phyloP scores from a whole-genome alignment of 257 asterid species.

The Euphrasia confusa region DNA sequence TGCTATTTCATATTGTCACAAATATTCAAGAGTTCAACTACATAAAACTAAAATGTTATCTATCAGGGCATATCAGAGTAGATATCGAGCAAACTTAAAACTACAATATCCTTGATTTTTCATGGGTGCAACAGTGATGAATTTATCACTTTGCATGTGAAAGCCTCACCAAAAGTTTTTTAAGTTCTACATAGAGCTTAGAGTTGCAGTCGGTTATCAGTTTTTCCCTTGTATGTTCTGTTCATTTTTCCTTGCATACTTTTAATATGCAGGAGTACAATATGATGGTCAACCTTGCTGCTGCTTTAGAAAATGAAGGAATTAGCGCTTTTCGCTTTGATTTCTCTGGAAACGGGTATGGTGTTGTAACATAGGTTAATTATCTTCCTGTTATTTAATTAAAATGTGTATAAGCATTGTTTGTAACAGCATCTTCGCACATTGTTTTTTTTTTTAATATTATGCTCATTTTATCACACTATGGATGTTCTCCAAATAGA shows the following conservation, averaged over 20 bases:
- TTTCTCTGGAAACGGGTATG: slow-evolving; percentile 91
- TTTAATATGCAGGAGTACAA: slow-evolving; percentile 32
- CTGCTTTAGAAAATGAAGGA: slow-evolving; percentile 67
- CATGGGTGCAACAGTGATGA: not conserved
- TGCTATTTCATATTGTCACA: not conserved
- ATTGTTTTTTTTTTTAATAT: not conserved
- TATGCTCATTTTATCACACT: not conserved
- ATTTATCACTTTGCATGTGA: not conserved
- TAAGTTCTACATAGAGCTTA: not conserved
- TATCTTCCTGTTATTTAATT: not conserved
- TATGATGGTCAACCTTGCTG: slow-evolving; percentile 45
- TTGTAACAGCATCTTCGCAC: slow-evolving; percentile 7
- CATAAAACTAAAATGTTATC: not conserved
- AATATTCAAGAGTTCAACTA: slow-evolving; percentile 6
- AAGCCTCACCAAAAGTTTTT: not conserved
- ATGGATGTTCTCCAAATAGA: too few species aligned
- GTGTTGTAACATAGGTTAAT: slow-evolving; percentile 11
- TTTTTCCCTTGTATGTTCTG: not conserved
- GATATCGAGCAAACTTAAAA: too few species aligned
- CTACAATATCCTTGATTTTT: not conserved
- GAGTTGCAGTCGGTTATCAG: slow-evolving; percentile 4
- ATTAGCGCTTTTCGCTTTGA: slow-evolving; percentile 71
- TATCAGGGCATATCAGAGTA: slow-evolving; percentile 3
- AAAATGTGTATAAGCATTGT: not conserved
- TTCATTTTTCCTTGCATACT: slow-evolving; percentile 6